Conservation (phyloP, 1,284 basidiomycete genomes). For the Tilletia setariae region DNA sequence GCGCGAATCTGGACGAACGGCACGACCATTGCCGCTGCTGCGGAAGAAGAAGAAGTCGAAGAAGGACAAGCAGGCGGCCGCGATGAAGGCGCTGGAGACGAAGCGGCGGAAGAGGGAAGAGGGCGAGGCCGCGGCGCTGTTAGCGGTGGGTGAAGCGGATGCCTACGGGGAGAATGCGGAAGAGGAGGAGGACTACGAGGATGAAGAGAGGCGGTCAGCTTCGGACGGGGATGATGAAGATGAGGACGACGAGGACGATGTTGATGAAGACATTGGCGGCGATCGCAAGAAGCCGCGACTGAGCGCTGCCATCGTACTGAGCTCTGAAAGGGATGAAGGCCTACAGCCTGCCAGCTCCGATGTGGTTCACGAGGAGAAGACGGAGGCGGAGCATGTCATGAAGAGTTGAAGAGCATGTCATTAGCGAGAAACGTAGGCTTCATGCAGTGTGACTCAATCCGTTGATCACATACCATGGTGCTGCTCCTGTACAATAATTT, state of each 20-base stretch:
- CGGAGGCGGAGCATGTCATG: no score
- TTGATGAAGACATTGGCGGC: not conserved
- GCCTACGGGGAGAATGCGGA: not conserved
- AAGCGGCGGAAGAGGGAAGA: conserved; percentile 6
- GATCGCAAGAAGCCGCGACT: not conserved
- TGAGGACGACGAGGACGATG: conserved; percentile 7
- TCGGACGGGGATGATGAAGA: not conserved
- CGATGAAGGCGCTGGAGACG: conserved; percentile 11
- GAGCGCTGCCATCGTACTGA: no score
- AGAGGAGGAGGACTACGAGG: not conserved
- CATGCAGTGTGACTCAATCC: no score
- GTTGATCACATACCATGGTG: no score
- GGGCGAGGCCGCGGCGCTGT: conserved; percentile 9
- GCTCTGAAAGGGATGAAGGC: no score
- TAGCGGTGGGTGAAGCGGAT: not conserved
- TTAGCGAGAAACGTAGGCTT: no score
- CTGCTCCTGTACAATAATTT: no score
- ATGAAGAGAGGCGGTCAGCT: not conserved
- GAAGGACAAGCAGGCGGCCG: conserved; percentile 12
- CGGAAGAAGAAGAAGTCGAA: conserved; percentile 12
- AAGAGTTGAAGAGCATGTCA: no score
- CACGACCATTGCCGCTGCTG: not conserved
- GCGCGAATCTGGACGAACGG: conserved; percentile 4
- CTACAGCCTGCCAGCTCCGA: no score
- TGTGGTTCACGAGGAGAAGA: no score